These are phyloP conservation scores for Talaromyces sp. DNA, from an alignment of 2,329 filamentous ascomycete genomes.

Conservation along the genomic window DNA sequence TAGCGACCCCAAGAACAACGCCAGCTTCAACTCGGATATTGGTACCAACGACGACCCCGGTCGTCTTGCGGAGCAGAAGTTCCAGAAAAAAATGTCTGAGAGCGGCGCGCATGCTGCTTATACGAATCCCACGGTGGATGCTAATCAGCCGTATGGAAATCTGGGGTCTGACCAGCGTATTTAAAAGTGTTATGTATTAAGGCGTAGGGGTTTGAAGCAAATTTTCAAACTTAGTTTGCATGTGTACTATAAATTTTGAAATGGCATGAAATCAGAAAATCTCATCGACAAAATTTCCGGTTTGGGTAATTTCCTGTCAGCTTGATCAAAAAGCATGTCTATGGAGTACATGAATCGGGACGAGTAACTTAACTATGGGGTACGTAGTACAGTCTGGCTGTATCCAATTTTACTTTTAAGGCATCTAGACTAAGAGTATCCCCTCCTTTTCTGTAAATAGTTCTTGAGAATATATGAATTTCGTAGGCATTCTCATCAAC, in stretches of 20 bases:
- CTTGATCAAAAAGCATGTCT: no score
- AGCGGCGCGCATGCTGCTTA: constrained; percentile 25
- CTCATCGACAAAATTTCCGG: no score
- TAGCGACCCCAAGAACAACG: constrained; percentile 40
- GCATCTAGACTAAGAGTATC: no score
- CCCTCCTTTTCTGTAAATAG: no score
- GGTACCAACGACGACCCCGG: constrained; percentile 54
- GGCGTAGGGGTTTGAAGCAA: not conserved
- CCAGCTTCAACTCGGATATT: constrained; percentile 49
- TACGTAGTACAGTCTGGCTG: no score
- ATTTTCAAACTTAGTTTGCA: not conserved
- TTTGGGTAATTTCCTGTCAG: no score
- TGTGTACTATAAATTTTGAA: not conserved
- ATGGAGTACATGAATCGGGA: no score
- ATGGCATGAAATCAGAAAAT: no score
- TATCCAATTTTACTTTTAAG: no score
- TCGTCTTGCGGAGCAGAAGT: constrained; percentile 40
- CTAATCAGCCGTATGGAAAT: constrained; percentile 21
- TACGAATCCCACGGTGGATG: constrained; percentile 19
- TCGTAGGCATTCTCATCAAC: no score
- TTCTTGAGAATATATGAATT: no score
- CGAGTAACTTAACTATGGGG: no score
- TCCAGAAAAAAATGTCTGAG: constrained; percentile 29
- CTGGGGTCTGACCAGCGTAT: constrained; percentile 16
- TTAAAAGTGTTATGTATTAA: not conserved